phyloP scores from a whole-genome alignment of 2,329 filamentous ascomycete species.

The Talaromyces verruculosus region DNA sequence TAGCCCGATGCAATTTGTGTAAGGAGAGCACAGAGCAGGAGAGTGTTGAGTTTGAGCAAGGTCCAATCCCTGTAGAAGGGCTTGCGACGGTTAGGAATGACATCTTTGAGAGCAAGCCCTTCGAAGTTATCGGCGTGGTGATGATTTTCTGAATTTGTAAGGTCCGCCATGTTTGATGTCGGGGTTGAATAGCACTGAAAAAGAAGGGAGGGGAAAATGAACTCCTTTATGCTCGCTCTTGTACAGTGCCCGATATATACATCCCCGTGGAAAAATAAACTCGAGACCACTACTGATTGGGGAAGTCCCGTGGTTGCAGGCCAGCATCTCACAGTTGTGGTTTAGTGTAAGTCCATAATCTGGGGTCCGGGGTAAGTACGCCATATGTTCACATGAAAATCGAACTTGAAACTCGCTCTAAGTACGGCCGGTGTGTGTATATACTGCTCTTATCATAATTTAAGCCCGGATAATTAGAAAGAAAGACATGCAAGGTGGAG shows the following conservation, averaged over 20 bases:
- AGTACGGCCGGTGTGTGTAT: too few relatives aligned
- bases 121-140: not conserved
- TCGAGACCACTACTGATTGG: not conserved
- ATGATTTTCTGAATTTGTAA: not conserved
- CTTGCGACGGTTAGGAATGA: constrained; percentile 19
- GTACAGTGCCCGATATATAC: not conserved
- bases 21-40: constrained; percentile 26
- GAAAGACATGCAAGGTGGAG: too few relatives aligned
- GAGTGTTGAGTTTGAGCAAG: constrained; percentile 25
- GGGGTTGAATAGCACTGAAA: not conserved
- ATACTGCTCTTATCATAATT: too few relatives aligned
- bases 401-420: too few relatives aligned
- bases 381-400: too few relatives aligned
- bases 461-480: too few relatives aligned
- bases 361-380: not conserved
- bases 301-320: not conserved
- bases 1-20: constrained; percentile 46
- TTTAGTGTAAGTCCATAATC: not conserved
- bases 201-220: not conserved
- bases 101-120: constrained; percentile 15
- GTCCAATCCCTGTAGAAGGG: constrained; percentile 21
- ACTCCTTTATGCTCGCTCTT: not conserved
- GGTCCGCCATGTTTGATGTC: not conserved
- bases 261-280: not conserved
- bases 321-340: not conserved